Evolutionary conservation across 177 flowering plant genomes (phyloP).

Genomic region (Telopea speciosissima): DNA sequence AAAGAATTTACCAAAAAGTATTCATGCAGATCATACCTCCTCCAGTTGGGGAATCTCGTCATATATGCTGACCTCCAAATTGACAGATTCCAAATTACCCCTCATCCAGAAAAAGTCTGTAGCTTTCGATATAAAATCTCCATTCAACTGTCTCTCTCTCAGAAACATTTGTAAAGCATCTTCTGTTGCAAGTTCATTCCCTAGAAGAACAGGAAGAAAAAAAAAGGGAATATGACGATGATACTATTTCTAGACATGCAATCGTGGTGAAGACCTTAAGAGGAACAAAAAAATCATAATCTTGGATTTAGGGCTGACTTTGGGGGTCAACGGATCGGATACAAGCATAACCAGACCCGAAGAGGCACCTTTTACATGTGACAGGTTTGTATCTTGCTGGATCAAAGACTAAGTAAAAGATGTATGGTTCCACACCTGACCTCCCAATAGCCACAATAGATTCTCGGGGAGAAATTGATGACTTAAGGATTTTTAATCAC

Average conservation of each 20-base stretch:
- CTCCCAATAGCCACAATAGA: neutral
- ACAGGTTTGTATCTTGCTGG: too few species aligned
- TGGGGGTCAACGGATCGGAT: neutral
- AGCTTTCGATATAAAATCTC: conserved; percentile 66
- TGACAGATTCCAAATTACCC: conserved; percentile 18
- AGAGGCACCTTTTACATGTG: too few species aligned
- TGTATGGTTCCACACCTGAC: too few species aligned
- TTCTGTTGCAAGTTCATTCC: conserved; percentile 42
- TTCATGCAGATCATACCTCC: conserved; percentile 18
- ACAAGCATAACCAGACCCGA: neutral
- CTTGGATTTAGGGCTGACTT: neutral
- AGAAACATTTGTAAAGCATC: conserved; percentile 57
- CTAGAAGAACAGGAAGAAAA: conserved; percentile 25
- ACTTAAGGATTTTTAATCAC: neutral
- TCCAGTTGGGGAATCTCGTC: conserved; percentile 20
- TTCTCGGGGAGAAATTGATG: neutral
- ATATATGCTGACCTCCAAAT: conserved; percentile 15
- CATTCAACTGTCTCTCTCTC: conserved; percentile 57
- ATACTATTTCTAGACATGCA: too few species aligned
- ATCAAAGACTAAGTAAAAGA: too few species aligned
- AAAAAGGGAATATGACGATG: neutral
- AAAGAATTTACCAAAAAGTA: neutral
- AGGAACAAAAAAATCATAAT: too few species aligned
- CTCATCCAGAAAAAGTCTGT: conserved; percentile 59
- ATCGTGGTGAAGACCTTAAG: neutral